Evolutionary conservation across 192 early-diverging fungal genomes (phyloP), one percentile per base, ranked within the genome.

Genomic region (Podila epigama): DNA sequence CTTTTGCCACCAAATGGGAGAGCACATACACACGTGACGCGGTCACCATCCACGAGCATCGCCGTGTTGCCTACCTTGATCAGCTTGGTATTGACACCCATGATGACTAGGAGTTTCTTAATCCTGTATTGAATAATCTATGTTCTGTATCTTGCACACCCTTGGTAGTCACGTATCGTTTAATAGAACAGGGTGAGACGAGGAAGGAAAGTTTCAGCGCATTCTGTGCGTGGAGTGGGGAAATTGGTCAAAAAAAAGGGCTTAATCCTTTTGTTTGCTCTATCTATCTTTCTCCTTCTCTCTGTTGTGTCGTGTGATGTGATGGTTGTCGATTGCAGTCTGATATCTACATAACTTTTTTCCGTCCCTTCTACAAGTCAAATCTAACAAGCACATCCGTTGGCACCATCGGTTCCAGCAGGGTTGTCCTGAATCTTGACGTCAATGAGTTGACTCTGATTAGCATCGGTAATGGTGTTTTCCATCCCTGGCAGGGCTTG

Each of bases 401-500:
- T 77, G 29, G 73, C 73, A 5, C 73, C 73, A 20, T 77, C 73
- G 10, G 73, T 48, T 0, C 60, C 37, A 25, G 60, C 61, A 25
- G 73, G 65, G 61, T 77, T 77, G 33, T 77, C 73, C 36, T 77
- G 73, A 32, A 77, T 77, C 61, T 77, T 77, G 60, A 77, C 73
- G 29, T 77, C 73, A 16, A 77, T 77, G 15, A 77, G 66, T 51
- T 77, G 73, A 29, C 69, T 71, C 58, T 71, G 69, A 50, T 69
- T 70, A 1, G 69, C 62, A 15, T 91, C 87, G 42, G 69, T 78
- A 18, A 88, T 84, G 40, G 85, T 81, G 62, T 84, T 82, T 34
- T 97, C 95, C 85, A 92, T 92, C 8, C 96, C 94, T 10, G 88
- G 88, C 39, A 97, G 79, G 20, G 94, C 92, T 62, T 97, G 94